A percentile compares a stretch with the other conserved stretches of the same genome.
Conservation (phyloP, 2,329 filamentous ascomycete genomes). For the Penicillium capsulatum region DNA sequence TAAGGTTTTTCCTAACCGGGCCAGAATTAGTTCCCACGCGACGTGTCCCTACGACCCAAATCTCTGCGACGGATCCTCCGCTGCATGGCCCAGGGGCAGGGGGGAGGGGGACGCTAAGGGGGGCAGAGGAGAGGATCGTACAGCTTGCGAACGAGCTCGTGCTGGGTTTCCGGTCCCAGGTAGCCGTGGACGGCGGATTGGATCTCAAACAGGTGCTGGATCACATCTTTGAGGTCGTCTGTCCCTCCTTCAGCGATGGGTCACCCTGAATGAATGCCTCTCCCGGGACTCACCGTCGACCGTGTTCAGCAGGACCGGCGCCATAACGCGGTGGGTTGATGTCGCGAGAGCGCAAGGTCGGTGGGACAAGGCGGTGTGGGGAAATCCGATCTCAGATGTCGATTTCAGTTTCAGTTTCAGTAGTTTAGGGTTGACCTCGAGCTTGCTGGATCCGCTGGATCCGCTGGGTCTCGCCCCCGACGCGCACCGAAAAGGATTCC, state of each 20-base stretch:
- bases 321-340: no score
- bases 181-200: conserved; percentile 58
- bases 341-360: no score
- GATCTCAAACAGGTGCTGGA: conserved; percentile 60
- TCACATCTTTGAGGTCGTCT: conserved; percentile 57
- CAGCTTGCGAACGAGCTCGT: conserved; percentile 57
- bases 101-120: background rate
- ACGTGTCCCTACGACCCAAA: no score
- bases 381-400: background rate
- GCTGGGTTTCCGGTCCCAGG: conserved; percentile 53
- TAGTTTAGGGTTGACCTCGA: no score
- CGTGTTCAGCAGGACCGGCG: conserved; percentile 20
- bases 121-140: no score
- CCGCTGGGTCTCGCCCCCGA: no score
- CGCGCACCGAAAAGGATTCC: background rate
- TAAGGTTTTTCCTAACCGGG: conserved; percentile 46
- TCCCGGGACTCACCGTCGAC: conserved; percentile 24
- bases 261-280: background rate
- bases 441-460: background rate
- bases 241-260: no score
- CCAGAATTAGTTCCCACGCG: background rate
- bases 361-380: conserved; percentile 17
- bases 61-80: no score
- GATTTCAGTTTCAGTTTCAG: no score
- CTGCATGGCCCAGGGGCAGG: background rate